Percentiles rank a stretch among this genome's conserved stretches.
These are phyloP conservation scores for Malassezia globosa DNA, from an alignment of 1,284 basidiomycete species.

Conservation along the genomic window DNA sequence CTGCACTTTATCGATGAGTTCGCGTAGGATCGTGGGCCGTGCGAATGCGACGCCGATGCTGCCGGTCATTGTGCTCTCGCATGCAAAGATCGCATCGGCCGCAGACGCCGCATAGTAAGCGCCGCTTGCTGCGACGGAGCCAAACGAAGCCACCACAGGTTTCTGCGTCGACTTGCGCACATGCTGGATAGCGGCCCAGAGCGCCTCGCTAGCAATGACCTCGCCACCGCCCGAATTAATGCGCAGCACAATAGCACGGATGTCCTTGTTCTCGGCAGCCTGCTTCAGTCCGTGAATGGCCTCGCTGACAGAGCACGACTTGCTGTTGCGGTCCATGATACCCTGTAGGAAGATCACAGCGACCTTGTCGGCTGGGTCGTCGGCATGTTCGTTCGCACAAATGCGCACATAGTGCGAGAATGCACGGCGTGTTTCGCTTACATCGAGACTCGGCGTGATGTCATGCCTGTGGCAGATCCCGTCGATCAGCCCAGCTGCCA, in stretches of 20 bases:
- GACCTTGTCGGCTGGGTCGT: constrained; percentile 29
- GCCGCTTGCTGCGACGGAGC: constrained; percentile 48
- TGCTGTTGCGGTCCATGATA: constrained; percentile 38
- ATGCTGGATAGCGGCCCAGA: constrained; percentile 48
- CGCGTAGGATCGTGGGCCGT: constrained; percentile 48
- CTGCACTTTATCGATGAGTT: constrained; percentile 48
- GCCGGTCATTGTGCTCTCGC: constrained; percentile 49
- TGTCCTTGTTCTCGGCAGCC: constrained; percentile 47
- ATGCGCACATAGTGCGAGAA: constrained; percentile 30
- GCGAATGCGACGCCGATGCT: constrained; percentile 49
- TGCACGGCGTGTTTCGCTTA: constrained; percentile 17
- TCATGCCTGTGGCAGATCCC: constrained; percentile 40
- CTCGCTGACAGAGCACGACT: constrained; percentile 41
- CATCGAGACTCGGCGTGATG: neutral
- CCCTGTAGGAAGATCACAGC: constrained; percentile 49
- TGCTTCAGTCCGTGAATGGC: constrained; percentile 49
- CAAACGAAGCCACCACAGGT: constrained; percentile 49
- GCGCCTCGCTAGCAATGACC: constrained; percentile 48
- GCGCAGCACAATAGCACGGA: constrained; percentile 48
- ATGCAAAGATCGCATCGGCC: constrained; percentile 44
- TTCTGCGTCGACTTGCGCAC: constrained; percentile 45
- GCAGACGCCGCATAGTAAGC: constrained; percentile 46
- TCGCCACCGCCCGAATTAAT: constrained; percentile 50
- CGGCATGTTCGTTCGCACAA: constrained; percentile 7
- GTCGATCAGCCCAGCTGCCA: constrained; percentile 44